These are phyloP conservation scores for Henckelia pumila DNA, from an alignment of 257 asterid species.

Conservation along the genomic window DNA sequence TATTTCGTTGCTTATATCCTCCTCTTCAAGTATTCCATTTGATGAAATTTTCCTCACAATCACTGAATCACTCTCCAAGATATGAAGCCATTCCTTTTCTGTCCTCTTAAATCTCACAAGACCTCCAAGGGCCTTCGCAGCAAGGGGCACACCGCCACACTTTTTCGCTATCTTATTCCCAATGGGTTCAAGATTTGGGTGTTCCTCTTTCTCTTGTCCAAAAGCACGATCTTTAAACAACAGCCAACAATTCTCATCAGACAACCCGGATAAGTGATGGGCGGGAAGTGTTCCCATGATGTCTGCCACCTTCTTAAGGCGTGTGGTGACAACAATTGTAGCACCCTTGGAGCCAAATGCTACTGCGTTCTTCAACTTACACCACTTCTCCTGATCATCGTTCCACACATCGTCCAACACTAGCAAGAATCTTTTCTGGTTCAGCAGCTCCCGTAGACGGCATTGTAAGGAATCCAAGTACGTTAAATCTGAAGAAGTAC, in stretches of 20 bases:
- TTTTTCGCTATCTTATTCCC: conserved; percentile 33
- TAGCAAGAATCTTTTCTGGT: too few species aligned
- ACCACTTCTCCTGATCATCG: conserved; percentile 34
- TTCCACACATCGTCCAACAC: conserved; percentile 52
- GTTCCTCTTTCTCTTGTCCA: conserved; percentile 1
- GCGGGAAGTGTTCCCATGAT: too few species aligned
- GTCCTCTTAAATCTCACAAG: conserved; percentile 26
- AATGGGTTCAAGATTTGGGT: conserved; percentile 17
- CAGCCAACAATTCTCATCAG: too few species aligned
- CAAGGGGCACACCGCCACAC: conserved; percentile 32
- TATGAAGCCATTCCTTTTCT: conserved; percentile 29
- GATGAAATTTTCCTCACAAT: too few species aligned
- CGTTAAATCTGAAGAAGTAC: neutral
- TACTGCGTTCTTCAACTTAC: conserved; percentile 7
- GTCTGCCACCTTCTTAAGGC: conserved; percentile 19
- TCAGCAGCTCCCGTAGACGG: conserved; percentile 20
- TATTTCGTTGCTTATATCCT: too few species aligned
- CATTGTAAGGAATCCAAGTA: conserved; percentile 25
- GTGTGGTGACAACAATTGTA: conserved; percentile 31
- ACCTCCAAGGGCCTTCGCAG: conserved; percentile 33
- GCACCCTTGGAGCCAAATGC: conserved; percentile 28
- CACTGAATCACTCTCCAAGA: conserved; percentile 29
- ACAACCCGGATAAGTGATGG: too few species aligned
- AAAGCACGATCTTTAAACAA: too few species aligned
- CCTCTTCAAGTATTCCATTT: too few species aligned